These are phyloP conservation scores for Melampsora americana DNA, from an alignment of 1,284 basidiomycete species.

Conservation along the genomic window DNA sequence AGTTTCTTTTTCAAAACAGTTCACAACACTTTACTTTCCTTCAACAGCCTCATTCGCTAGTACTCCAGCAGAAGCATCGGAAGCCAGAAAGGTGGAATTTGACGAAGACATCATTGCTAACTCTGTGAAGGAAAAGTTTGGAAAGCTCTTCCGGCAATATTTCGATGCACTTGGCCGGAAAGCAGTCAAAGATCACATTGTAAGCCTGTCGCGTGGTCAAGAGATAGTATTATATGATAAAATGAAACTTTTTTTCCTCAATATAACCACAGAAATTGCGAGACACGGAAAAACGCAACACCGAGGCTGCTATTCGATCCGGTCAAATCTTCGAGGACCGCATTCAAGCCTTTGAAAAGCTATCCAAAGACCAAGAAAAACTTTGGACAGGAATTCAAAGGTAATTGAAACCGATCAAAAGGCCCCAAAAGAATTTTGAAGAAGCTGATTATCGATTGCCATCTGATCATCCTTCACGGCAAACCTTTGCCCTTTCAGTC, in stretches of 20 bases:
- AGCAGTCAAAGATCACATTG: constrained; percentile 73
- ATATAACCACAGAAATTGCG: constrained; percentile 68
- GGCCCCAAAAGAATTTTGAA: too few relatives aligned
- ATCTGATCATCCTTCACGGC: not conserved
- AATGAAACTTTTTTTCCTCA: not conserved
- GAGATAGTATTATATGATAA: not conserved
- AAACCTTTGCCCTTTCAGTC: not conserved
- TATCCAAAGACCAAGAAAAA: constrained; percentile 92
- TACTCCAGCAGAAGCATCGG: constrained; percentile 77
- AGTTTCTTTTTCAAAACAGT: constrained; percentile 63
- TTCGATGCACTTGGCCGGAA: constrained; percentile 88
- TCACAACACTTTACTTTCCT: constrained; percentile 74
- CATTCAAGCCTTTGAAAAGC: constrained; percentile 96
- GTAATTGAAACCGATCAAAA: not conserved
- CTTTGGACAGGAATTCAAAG: constrained; percentile 54
- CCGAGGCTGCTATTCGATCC: constrained; percentile 96
- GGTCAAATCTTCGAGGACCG: constrained; percentile 99
- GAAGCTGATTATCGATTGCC: not conserved
- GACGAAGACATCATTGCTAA: constrained; percentile 71
- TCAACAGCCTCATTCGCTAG: constrained; percentile 70
- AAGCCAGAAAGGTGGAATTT: constrained; percentile 60
- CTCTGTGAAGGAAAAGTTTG: constrained; percentile 81
- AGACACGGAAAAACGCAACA: constrained; percentile 92
- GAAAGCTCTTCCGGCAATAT: constrained; percentile 86
- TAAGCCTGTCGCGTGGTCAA: constrained; percentile 1